Evolutionary conservation across 768 basidiomycete species (phyloP).

Genomic region (Tylopilus subfusipes): DNA sequence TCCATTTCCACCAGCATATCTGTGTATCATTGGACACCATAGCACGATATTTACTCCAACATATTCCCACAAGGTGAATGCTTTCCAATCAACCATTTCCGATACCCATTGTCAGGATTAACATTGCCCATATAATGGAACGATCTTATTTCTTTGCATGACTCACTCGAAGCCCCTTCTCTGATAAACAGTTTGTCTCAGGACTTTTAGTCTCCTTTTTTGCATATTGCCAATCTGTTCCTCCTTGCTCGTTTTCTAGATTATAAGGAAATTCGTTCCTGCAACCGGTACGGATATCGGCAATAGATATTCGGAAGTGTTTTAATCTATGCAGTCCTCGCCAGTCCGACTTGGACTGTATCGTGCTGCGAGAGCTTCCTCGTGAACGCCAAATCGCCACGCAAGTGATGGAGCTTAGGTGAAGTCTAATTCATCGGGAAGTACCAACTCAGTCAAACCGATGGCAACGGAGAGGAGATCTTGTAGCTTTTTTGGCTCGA

Average conservation of each 20-base stretch:
- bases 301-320: background rate
- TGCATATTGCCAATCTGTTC: background rate
- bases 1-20: conserved; percentile 16
- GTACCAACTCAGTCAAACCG: background rate
- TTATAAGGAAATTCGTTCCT: background rate
- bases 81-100: conserved; percentile 4
- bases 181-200: background rate
- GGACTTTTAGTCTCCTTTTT: background rate
- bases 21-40: conserved; percentile 25
- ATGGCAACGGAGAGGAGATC: background rate
- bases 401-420: background rate
- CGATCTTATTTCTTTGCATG: background rate
- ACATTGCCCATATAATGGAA: background rate
- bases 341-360: background rate
- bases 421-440: background rate
- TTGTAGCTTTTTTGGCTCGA: background rate
- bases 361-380: too few species aligned
- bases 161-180: background rate
- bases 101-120: conserved; percentile 4
- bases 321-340: background rate
- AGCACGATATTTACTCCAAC: conserved; percentile 12
- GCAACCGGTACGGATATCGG: background rate
- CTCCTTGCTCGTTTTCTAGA: background rate
- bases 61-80: conserved; percentile 13
- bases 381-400: background rate